Base-by-base conservation (phyloP, 202 grass and related monocot species). In the Digitaria exilis region DNA sequence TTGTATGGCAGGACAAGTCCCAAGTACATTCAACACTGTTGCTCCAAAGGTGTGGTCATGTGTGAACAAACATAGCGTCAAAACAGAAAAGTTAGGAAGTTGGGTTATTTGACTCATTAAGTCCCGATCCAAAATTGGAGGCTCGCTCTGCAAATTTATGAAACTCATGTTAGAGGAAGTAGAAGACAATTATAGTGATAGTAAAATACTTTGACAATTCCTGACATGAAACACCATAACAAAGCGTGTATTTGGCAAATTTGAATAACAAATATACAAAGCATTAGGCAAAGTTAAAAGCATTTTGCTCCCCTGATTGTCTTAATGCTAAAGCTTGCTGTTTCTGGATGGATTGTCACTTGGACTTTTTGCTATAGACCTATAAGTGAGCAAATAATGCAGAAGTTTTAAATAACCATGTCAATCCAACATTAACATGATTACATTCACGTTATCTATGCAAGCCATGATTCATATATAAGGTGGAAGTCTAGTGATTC, bases 21-120 rank as follows among this genome's bases (percentile, higher is more conserved):
- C 63, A 59, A 84, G 63, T 69, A 77, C 5, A 35, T 77, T 46
- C 73, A 77, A 59, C 51, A 84, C 6, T 9, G 21, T 17, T 14
- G 39, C 21, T 49, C 73, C 82, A 60, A 77, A 78, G 26, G 18
- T 29, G 78, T 84, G 64, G 9, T 42, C 73, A 11, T 2, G 0
- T 9, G 42, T 21, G 37, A 2, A 0, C n/a, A 84, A 4, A 28
- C 9, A 0, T 60, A 84, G 21, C 51, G 26, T 4, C 3, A 69
- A 14, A 26, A 39, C 28, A 49, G 73, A 84, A 59, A 84, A 60
- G 1, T 34, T 7, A 29, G 64, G 63, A 59, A 70, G 73, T 26
- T 22, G 51, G 24, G n/a, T 64, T 10, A 84, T 48, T 45, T 49
- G 28, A 50, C 69, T 26, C 75, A 5, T 26, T 31, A 82, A 64